phyloP scores from a whole-genome alignment of 768 basidiomycete species.

The Phylloporus sp. region DNA sequence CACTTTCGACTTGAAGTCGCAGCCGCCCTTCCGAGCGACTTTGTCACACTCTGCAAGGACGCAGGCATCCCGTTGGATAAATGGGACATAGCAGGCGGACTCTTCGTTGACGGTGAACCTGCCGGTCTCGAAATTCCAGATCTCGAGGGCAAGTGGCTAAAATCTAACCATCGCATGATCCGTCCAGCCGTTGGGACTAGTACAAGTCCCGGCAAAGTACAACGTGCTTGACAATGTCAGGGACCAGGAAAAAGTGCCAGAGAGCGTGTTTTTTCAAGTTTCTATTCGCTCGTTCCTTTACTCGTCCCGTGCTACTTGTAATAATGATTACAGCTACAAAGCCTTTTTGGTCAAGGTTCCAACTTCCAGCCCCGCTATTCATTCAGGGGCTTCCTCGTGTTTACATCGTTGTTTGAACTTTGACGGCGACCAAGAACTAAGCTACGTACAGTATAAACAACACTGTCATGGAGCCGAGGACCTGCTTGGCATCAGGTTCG shows the following conservation, averaged over 20 bases:
- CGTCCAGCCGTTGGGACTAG: slow-evolving; percentile 7
- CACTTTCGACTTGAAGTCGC: slow-evolving; percentile 49
- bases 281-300: slow-evolving; percentile 10
- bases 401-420: slow-evolving; percentile 23
- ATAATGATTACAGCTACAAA: slow-evolving; percentile 14
- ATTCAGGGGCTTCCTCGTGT: slow-evolving; percentile 24
- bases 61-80: slow-evolving; percentile 39
- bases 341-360: slow-evolving; percentile 23
- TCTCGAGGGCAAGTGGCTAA: slow-evolving; percentile 36
- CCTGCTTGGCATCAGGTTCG: slow-evolving; percentile 14
- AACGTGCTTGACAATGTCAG: slow-evolving; percentile 4
- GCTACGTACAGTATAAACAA: slow-evolving; percentile 15
- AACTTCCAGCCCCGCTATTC: slow-evolving; percentile 18
- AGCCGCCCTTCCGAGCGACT: slow-evolving; percentile 56
- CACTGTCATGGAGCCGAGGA: slow-evolving; percentile 6
- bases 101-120: slow-evolving; percentile 42
- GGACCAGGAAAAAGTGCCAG: slow-evolving; percentile 1
- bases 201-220: slow-evolving; percentile 5
- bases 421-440: slow-evolving; percentile 18
- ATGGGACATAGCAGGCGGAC: slow-evolving; percentile 38
- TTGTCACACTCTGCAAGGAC: slow-evolving; percentile 45
- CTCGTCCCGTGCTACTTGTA: slow-evolving; percentile 8
- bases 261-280: slow-evolving; percentile 19
- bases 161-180: slow-evolving; percentile 9
- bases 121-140: slow-evolving; percentile 34